Conservation (phyloP, 2,329 filamentous ascomycete genomes). For the Ustulina deusta region DNA sequence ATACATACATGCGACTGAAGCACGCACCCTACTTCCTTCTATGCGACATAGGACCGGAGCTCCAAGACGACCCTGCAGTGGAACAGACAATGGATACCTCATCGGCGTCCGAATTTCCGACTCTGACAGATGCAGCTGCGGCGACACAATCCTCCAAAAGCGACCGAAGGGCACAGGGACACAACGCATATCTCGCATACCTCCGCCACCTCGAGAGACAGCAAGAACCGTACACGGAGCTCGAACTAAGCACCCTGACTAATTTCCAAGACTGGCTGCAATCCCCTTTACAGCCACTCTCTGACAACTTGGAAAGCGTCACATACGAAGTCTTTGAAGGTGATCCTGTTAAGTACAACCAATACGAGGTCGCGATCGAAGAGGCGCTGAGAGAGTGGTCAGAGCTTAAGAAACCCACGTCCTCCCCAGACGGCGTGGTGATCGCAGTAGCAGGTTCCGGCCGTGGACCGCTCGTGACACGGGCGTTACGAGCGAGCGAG, state of each 20-base stretch:
- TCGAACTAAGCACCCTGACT: slow-evolving; percentile 65
- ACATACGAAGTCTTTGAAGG: slow-evolving; percentile 99
- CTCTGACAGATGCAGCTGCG: slow-evolving; percentile 72
- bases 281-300: slow-evolving; percentile 91
- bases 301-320: slow-evolving; percentile 95
- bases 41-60: slow-evolving; percentile 68
- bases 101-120: slow-evolving; percentile 72
- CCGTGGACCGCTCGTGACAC: slow-evolving; percentile 89
- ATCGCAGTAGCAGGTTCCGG: slow-evolving; percentile 94
- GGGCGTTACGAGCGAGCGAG: slow-evolving; percentile 83
- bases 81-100: slow-evolving; percentile 51
- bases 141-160: slow-evolving; percentile 55
- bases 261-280: slow-evolving; percentile 93
- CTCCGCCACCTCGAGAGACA: slow-evolving; percentile 85
- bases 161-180: slow-evolving; percentile 56
- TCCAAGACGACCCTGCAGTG: slow-evolving; percentile 52
- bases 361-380: slow-evolving; percentile 88
- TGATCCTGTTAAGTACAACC: slow-evolving; percentile 96
- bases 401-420: slow-evolving; percentile 77
- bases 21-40: slow-evolving; percentile 72
- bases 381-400: slow-evolving; percentile 86
- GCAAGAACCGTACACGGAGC: slow-evolving; percentile 71
- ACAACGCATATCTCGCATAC: slow-evolving; percentile 75
- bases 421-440: slow-evolving; percentile 78
- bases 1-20: slow-evolving; percentile 73